Evolutionary conservation across 202 grass and related monocot species (phyloP).

Genomic region (Panicum hallii): DNA sequence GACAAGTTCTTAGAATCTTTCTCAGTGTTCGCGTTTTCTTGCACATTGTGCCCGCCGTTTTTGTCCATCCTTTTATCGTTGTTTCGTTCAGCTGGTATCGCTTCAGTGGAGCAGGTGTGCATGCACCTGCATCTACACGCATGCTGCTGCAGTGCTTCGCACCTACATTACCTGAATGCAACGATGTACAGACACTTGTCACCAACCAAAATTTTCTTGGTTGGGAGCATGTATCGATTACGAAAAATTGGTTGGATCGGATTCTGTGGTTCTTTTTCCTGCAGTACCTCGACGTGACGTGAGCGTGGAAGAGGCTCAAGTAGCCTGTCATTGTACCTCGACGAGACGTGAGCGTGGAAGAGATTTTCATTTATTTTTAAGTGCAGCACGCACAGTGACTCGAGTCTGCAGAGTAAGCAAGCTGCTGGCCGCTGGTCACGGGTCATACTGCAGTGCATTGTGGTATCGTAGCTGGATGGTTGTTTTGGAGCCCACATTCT

Average conservation of each 20-base stretch:
- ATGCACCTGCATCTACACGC: neutral
- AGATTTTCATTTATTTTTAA: neutral
- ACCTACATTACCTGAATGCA: neutral
- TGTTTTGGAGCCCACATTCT: too few species aligned
- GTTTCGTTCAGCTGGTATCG: neutral
- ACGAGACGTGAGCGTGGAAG: too few species aligned
- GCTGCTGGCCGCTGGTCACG: too few species aligned
- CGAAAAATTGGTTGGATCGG: too few species aligned
- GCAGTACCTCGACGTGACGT: too few species aligned
- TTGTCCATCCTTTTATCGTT: neutral
- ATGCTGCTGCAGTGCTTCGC: neutral
- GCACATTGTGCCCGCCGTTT: neutral
- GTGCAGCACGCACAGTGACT: too few species aligned
- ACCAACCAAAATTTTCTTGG: neutral
- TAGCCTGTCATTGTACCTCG: neutral
- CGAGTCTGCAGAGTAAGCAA: too few species aligned
- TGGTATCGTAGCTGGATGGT: neutral
- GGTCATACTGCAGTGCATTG: neutral
- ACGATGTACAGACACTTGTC: too few species aligned
- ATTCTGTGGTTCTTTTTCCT: too few species aligned
- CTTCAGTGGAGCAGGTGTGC: slow-evolving; percentile 22
- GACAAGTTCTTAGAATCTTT: slow-evolving; percentile 10
- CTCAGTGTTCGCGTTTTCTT: neutral
- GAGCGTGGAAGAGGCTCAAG: too few species aligned
- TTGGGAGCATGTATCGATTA: neutral